Conservation (phyloP, 768 basidiomycete species). For the Rhodocollybia butyracea region DNA sequence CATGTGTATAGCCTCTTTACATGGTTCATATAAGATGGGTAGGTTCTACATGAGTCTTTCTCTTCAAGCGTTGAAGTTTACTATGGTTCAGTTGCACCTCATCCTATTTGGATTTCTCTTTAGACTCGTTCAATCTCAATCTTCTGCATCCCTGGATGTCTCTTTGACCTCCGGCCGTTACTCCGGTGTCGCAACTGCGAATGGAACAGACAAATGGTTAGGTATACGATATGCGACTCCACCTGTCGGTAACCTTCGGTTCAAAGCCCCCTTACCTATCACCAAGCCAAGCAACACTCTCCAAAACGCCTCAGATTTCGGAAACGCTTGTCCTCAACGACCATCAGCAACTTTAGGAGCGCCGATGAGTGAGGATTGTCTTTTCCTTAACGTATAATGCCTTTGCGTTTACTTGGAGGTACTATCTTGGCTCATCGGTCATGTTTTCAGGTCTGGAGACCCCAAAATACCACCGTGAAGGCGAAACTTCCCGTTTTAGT, state of each 20-base stretch:
- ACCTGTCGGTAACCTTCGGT: conserved; percentile 52
- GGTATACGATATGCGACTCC: conserved; percentile 60
- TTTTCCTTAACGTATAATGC: conserved; percentile 48
- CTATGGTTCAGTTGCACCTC: too few species aligned
- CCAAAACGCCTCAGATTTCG: conserved; percentile 44
- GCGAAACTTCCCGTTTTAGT: conserved; percentile 35
- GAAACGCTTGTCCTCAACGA: conserved; percentile 57
- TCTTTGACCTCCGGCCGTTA: conserved; percentile 41
- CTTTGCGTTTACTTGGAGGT: not conserved
- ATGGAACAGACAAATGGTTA: conserved; percentile 53
- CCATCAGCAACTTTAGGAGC: conserved; percentile 37
- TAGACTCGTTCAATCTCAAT: not conserved
- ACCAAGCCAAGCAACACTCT: conserved; percentile 23
- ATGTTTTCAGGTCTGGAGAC: conserved; percentile 31
- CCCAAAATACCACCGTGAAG: conserved; percentile 19
- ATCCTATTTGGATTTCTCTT: not conserved
- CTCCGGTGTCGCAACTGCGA: conserved; percentile 37
- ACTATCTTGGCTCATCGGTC: not conserved
- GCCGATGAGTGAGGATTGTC: conserved; percentile 48
- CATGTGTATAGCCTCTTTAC: too few species aligned
- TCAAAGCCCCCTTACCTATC: conserved; percentile 51
- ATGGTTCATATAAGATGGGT: too few species aligned
- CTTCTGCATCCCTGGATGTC: conserved; percentile 32
- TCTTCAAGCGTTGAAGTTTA: too few species aligned
- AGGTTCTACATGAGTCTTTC: too few species aligned